A percentile compares a stretch with the other conserved stretches of the same genome.
phyloP scores from a whole-genome alignment of 345 rosid genomes.

The Syzygium oleosum region DNA sequence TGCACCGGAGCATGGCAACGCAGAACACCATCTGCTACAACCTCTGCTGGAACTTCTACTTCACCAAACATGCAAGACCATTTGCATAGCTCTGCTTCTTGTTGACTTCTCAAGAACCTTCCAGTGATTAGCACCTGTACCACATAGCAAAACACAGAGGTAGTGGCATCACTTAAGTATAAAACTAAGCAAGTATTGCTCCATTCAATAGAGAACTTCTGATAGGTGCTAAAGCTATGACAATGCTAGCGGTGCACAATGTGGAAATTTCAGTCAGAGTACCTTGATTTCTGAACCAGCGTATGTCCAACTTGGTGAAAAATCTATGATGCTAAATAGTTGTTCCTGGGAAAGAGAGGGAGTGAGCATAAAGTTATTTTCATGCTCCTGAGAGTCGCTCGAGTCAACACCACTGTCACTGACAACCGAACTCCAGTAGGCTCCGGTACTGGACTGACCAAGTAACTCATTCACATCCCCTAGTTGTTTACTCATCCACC shows the following conservation, averaged over 20 bases:
- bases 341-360: slow-evolving; percentile 87
- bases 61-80: slow-evolving; percentile 99
- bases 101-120: slow-evolving; percentile 50
- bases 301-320: slow-evolving; percentile 84
- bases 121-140: slow-evolving; percentile 67
- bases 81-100: slow-evolving; percentile 40
- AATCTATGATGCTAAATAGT: slow-evolving; percentile 70
- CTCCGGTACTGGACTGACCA: slow-evolving; percentile 42
- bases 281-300: slow-evolving; percentile 62
- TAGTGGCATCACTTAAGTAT: neutral
- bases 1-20: slow-evolving; percentile 58
- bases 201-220: neutral
- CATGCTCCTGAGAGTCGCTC: slow-evolving; percentile 30
- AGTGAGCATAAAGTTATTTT: slow-evolving; percentile 43
- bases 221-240: neutral
- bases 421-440: slow-evolving; percentile 62
- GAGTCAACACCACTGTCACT: slow-evolving; percentile 48
- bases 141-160: slow-evolving; percentile 1
- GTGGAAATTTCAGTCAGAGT: slow-evolving; percentile 1
- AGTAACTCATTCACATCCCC: slow-evolving; percentile 67
- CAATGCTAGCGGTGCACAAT: neutral
- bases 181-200: neutral
- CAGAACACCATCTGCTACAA: slow-evolving; percentile 74
- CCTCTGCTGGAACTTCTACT: slow-evolving; percentile 89
- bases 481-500: slow-evolving; percentile 94